A percentile compares a stretch with the other conserved stretches of the same genome.
Conservation (phyloP, 148 eudicot species). For the Rhododendron henanense region DNA sequence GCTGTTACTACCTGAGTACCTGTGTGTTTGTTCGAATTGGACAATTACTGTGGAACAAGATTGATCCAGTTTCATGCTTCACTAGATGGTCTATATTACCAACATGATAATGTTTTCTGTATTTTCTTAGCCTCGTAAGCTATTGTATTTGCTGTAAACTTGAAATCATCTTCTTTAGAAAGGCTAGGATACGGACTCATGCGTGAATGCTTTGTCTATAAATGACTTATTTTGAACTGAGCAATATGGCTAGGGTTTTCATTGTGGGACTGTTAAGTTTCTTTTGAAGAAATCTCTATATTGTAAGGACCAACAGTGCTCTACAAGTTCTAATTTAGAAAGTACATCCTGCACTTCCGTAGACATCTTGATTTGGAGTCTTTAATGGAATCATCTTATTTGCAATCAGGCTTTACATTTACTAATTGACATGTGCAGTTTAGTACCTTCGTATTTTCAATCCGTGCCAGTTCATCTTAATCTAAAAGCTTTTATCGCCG, state of each 20-base stretch:
- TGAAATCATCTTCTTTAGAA: background rate
- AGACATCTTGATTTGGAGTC: slow-evolving; percentile 1
- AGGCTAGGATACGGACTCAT: background rate
- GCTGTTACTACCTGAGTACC: background rate
- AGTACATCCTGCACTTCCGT: no score
- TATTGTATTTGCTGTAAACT: background rate
- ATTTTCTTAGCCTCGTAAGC: background rate
- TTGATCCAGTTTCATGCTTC: background rate
- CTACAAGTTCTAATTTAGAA: background rate
- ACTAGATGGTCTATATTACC: background rate
- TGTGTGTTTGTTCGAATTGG: background rate
- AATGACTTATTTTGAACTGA: background rate
- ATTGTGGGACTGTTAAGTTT: background rate
- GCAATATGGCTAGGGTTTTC: background rate
- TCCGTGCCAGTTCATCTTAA: background rate
- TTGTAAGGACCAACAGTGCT: background rate
- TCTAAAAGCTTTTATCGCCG: background rate
- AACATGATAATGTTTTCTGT: background rate
- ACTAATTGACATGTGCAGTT: background rate
- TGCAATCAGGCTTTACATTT: background rate
- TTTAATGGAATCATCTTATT: background rate
- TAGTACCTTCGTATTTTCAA: background rate
- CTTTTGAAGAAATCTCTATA: background rate
- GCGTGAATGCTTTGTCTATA: background rate
- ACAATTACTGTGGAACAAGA: background rate